A percentile compares a stretch with the other conserved stretches of the same genome.
phyloP scores from a whole-genome alignment of 371 early-diverging fungal genomes.

The Mortierella sp. region DNA sequence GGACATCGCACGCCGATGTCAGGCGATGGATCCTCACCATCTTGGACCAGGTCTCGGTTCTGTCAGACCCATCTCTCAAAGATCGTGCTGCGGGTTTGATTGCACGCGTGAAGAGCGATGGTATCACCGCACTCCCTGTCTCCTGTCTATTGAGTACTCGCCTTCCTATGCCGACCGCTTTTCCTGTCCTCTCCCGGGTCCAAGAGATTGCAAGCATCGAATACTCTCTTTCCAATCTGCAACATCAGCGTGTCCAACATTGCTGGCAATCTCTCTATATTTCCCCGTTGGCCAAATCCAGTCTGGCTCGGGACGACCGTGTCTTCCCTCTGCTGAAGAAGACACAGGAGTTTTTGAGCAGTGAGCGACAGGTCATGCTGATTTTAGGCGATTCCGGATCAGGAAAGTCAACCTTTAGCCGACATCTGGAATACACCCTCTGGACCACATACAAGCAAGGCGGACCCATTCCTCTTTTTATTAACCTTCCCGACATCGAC shows the following conservation, averaged over 20 bases:
- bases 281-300: neutral
- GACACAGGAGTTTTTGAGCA: neutral
- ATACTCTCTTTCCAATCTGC: neutral
- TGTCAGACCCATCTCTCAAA: neutral
- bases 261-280: neutral
- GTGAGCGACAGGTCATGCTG: neutral
- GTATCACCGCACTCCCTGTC: no score
- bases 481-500: neutral
- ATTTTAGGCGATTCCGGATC: conserved; percentile 2
- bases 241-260: neutral
- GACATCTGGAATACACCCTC: neutral
- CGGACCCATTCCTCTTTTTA: neutral
- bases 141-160: no score
- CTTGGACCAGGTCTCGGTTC: neutral
- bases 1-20: neutral
- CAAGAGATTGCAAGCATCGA: neutral
- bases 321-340: neutral
- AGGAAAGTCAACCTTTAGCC: conserved; percentile 5
- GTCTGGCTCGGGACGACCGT: neutral
- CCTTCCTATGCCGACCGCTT: no score
- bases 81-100: no score
- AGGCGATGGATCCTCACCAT: neutral
- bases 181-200: no score
- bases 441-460: neutral
- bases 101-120: no score